These are phyloP conservation scores for Stemphylium vesicarium DNA, from an alignment of 2,329 filamentous ascomycete species.

Conservation along the genomic window DNA sequence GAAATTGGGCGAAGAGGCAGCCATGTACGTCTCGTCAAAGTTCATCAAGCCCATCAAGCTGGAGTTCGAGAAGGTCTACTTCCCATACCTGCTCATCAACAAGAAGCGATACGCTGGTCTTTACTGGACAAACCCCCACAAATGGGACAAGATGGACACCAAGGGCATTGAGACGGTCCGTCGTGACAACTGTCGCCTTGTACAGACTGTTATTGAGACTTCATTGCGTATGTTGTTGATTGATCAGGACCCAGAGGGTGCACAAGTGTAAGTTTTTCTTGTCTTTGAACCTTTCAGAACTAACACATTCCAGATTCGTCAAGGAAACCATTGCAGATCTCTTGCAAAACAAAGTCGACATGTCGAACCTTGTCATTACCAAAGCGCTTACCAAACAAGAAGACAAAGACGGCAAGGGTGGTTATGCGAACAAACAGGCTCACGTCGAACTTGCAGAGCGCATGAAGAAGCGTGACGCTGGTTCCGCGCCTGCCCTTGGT, in stretches of 20 bases:
- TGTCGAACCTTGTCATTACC: conserved; percentile 99
- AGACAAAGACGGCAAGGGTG: conserved; percentile 43
- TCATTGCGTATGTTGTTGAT: conserved; percentile 95
- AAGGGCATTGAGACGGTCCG: conserved; percentile 99
- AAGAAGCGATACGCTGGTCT: conserved; percentile 99
- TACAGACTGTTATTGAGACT: conserved; percentile 97
- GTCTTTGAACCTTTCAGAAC: conserved; percentile 47
- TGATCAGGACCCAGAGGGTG: conserved; percentile 85
- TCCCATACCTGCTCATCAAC: conserved; percentile 97
- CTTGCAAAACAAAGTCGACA: conserved; percentile 96
- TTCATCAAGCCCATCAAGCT: conserved; percentile 98
- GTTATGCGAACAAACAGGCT: conserved; percentile 88
- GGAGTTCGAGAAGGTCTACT: conserved; percentile 99
- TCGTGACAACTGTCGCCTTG: conserved; percentile 92
- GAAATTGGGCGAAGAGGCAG: conserved; percentile 93
- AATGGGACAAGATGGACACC: conserved; percentile 99
- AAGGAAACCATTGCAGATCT: conserved; percentile 95
- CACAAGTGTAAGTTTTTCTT: conserved; percentile 77
- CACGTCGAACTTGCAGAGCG: conserved; percentile 94
- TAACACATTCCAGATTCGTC: conserved; percentile 71
- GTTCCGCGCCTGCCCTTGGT: conserved; percentile 88
- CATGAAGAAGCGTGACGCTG: conserved; percentile 96
- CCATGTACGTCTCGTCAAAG: conserved; percentile 84
- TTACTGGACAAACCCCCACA: conserved; percentile 93
- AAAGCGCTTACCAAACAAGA: conserved; percentile 84